These are phyloP conservation scores for Brettanomyces nanus DNA, from an alignment of 805 yeast species.

Conservation along the genomic window DNA sequence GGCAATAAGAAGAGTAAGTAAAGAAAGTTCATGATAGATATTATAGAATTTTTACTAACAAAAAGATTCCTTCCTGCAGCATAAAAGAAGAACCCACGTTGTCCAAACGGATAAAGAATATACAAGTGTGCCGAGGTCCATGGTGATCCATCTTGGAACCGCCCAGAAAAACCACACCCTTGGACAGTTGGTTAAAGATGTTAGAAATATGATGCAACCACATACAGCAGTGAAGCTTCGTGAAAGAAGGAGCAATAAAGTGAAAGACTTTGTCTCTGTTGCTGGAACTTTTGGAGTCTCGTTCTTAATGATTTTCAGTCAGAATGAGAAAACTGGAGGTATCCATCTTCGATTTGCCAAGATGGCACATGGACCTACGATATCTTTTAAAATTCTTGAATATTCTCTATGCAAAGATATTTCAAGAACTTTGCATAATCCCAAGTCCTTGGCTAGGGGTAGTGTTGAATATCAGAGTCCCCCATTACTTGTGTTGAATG, in stretches of 20 bases:
- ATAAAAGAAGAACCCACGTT: slow-evolving; percentile 83
- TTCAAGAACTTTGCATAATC: slow-evolving; percentile 56
- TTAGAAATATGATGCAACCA: slow-evolving; percentile 89
- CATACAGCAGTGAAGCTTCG: slow-evolving; percentile 85
- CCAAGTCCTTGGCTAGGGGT: slow-evolving; percentile 68
- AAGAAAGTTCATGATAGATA: too few species aligned
- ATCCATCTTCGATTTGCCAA: slow-evolving; percentile 77
- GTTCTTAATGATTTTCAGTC: slow-evolving; percentile 81
- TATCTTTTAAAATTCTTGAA: slow-evolving; percentile 68
- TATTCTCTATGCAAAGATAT: slow-evolving; percentile 84
- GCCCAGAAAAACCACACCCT: slow-evolving; percentile 73
- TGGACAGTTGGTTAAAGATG: slow-evolving; percentile 77
- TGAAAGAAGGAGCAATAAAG: slow-evolving; percentile 79
- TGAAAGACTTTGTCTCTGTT: slow-evolving; percentile 96
- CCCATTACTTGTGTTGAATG: slow-evolving; percentile 87
- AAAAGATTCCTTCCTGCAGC: too few species aligned
- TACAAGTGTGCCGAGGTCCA: slow-evolving; percentile 78
- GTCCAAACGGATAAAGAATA: slow-evolving; percentile 54
- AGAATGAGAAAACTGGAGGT: slow-evolving; percentile 66
- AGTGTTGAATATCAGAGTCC: slow-evolving; percentile 62
- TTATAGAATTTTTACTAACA: too few species aligned
- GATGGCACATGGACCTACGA: slow-evolving; percentile 91
- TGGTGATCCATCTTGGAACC: slow-evolving; percentile 82
- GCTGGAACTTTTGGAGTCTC: slow-evolving; percentile 94
- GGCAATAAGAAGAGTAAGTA: slow-evolving; percentile 30